These are phyloP conservation scores for Amphicarpaea edgeworthii DNA, from an alignment of 306 rosid species.

Conservation along the genomic window DNA sequence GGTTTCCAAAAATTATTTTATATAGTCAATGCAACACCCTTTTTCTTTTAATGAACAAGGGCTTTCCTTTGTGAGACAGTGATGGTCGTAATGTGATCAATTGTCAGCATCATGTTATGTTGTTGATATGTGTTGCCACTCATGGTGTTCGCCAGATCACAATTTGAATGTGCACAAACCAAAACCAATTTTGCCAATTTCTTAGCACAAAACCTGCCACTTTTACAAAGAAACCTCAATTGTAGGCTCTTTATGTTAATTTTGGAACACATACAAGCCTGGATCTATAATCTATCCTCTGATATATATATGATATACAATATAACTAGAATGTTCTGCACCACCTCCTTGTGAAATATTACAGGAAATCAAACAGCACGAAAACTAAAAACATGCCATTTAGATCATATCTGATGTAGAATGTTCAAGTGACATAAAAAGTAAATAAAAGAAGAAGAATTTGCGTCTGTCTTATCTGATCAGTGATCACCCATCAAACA, in stretches of 20 bases:
- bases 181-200: slow-evolving; percentile 5
- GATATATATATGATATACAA: background rate
- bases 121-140: background rate
- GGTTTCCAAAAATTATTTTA: too few relatives aligned
- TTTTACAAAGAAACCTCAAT: slow-evolving; percentile 1
- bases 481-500: slow-evolving; percentile 54
- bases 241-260: slow-evolving; percentile 3
- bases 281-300: slow-evolving; percentile 29
- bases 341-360: background rate
- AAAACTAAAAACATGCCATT: slow-evolving; percentile 23
- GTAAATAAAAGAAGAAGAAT: background rate
- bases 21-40: too few relatives aligned
- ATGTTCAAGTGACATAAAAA: background rate
- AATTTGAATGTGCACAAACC: slow-evolving; percentile 31
- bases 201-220: slow-evolving; percentile 5
- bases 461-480: slow-evolving; percentile 19
- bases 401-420: slow-evolving; percentile 27
- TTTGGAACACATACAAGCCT: background rate
- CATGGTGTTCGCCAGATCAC: background rate
- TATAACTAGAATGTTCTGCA: slow-evolving; percentile 10
- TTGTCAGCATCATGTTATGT: background rate
- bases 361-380: slow-evolving; percentile 23
- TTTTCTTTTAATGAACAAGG: background rate
- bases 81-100: background rate
- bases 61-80: slow-evolving; percentile 19